Percentiles rank a stretch among this genome's conserved stretches.
Conservation (phyloP, 805 yeast genomes). For the Ogataea parapolymorpha region DNA sequence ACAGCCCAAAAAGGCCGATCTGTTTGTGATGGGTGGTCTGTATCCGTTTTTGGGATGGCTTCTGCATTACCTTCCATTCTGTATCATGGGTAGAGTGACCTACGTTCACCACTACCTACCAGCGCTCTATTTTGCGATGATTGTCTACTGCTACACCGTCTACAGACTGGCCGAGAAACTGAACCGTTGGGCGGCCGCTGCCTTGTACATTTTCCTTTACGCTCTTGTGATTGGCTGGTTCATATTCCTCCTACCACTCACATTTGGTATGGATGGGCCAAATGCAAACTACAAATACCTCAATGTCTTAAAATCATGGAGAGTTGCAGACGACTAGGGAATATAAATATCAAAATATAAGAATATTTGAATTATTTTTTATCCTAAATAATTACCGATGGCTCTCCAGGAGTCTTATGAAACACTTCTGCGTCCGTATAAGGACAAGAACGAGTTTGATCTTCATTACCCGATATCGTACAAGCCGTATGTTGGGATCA, state of each 20-base stretch:
- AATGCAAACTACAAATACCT: constrained; percentile 46
- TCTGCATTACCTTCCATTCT: constrained; percentile 83
- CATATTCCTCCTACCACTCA: constrained; percentile 59
- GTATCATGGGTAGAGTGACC: constrained; percentile 92
- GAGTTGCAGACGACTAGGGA: constrained; percentile 23
- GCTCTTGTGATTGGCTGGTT: constrained; percentile 54
- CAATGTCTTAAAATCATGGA: constrained; percentile 58
- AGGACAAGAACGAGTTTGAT: constrained; percentile 31
- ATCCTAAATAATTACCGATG: constrained; percentile 14
- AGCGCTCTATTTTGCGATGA: constrained; percentile 89
- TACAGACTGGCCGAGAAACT: constrained; percentile 32
- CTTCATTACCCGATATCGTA: constrained; percentile 34
- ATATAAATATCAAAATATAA: not conserved
- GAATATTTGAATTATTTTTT: not conserved
- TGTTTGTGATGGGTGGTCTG: constrained; percentile 59
- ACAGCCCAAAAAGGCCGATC: constrained; percentile 24
- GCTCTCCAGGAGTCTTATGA: constrained; percentile 23
- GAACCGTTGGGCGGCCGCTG: constrained; percentile 15
- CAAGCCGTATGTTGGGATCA: constrained; percentile 33
- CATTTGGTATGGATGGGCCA: constrained; percentile 76
- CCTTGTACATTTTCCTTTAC: constrained; percentile 46
- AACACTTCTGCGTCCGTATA: constrained; percentile 33
- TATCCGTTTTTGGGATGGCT: constrained; percentile 91
- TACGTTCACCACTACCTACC: constrained; percentile 97
- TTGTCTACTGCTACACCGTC: constrained; percentile 62